Base-by-base conservation (phyloP, 108 stramenopile genomes). In the Cyclotella choctawhatcheeana region DNA sequence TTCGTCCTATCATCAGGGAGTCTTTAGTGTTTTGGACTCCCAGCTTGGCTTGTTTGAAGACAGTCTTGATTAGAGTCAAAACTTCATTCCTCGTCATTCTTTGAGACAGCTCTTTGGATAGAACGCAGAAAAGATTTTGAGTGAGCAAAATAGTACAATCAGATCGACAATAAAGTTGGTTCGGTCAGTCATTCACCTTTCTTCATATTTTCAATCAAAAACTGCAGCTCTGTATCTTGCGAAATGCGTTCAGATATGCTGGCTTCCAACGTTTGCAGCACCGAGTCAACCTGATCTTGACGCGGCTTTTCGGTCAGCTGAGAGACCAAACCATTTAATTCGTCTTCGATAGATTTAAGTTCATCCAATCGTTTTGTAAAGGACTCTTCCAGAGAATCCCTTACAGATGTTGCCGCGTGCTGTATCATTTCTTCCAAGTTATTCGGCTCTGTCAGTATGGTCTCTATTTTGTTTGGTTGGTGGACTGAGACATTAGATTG, bases 21-120 rank as follows among this genome's bases (percentile, higher is more conserved):
- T 65, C 55, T 34, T 74, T 74, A 13, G 73, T 74, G 29, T 58
- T 74, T 58, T 74, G 73, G 2, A 74, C 58, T 25, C 64, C 73
- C n/a, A 65, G 24, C 30, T 74, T 74, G 29, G 64, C 73, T 58
- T 64, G 16, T 2, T 52, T 64, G 54, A 74, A 21, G 18, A 21
- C 29, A 32, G 51, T 48, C 30, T 74, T 65, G 16, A 74, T 37
- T 20, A 74, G 32, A 24, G 30, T 56, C 43, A 65, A 16, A n/a
- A 74, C 73, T 58, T 74, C 73, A 14, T 32, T 37, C 47, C 45
- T 74, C 14, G 73, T 61, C 73, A 74, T 65, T 65, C 44, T 43
- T 74, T 74, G 73, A 18, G 61, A 64, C 44, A 74, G 17, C 18
- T 74, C 73, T 65, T 45, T 24, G 44, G 1, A 24, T 25, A 44